These are phyloP conservation scores for Ulota crispa DNA, from an alignment of 225 moss, liverwort and hornwort species.

Conservation along the genomic window DNA sequence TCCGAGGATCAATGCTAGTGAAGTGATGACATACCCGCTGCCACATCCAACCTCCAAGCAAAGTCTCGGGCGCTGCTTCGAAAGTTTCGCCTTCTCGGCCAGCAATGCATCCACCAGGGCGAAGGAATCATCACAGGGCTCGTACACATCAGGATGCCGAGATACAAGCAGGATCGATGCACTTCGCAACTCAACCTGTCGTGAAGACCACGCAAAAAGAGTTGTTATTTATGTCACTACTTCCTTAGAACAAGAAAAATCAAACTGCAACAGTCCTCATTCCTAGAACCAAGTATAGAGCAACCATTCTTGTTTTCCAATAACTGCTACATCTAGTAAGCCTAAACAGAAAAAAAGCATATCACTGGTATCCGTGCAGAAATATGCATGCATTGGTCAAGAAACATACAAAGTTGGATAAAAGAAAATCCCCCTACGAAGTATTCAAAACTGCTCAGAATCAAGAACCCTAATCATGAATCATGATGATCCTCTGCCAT, in stretches of 20 bases:
- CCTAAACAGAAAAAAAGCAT: background rate
- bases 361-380: background rate
- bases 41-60: constrained; percentile 98
- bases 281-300: background rate
- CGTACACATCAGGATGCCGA: constrained; percentile 95
- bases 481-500: background rate
- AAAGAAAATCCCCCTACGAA: background rate
- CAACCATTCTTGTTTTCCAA: background rate
- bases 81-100: constrained; percentile 83
- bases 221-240: constrained; percentile 27
- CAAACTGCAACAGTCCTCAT: background rate
- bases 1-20: constrained; percentile 84
- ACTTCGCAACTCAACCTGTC: constrained; percentile 58
- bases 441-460: background rate
- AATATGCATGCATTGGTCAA: background rate
- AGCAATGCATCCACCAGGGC: constrained; percentile 91
- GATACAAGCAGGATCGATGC: constrained; percentile 69
- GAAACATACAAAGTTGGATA: background rate
- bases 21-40: constrained; percentile 97
- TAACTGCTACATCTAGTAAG: background rate
- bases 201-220: constrained; percentile 35
- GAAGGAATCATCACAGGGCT: constrained; percentile 98
- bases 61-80: constrained; percentile 76
- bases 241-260: background rate
- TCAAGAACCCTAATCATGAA: background rate